A percentile compares a stretch with the other conserved stretches of the same genome.
phyloP scores from a whole-genome alignment of 2,329 filamentous ascomycete species.

The Microcyclosporella mali region DNA sequence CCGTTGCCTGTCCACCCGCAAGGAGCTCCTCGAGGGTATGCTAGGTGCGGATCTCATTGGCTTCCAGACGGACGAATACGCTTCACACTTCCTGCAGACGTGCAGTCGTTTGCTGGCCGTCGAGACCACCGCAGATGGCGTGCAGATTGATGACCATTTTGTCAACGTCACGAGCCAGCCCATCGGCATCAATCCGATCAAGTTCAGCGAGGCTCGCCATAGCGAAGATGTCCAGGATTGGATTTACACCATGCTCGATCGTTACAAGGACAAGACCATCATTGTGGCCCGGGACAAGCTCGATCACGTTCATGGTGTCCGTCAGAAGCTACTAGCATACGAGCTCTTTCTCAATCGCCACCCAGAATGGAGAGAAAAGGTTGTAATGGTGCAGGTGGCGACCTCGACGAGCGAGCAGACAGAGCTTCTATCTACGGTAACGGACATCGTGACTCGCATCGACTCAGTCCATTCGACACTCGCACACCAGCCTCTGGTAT shows the following conservation, averaged over 20 bases:
- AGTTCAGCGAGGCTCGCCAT: slow-evolving; percentile 51
- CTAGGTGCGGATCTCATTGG: slow-evolving; percentile 86
- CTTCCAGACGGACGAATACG: slow-evolving; percentile 91
- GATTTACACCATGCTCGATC: slow-evolving; percentile 72
- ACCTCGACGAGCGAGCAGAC: slow-evolving; percentile 83
- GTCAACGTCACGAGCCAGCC: slow-evolving; percentile 79
- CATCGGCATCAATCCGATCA: slow-evolving; percentile 84
- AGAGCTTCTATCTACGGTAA: slow-evolving; percentile 80
- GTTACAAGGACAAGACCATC: slow-evolving; percentile 80
- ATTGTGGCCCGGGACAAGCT: slow-evolving; percentile 94
- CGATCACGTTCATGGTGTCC: slow-evolving; percentile 83
- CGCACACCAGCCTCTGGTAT: slow-evolving; percentile 86
- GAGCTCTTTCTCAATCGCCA: slow-evolving; percentile 93
- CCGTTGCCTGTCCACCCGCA: slow-evolving; percentile 79
- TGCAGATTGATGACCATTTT: slow-evolving; percentile 88
- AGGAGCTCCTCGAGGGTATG: slow-evolving; percentile 83
- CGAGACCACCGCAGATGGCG: slow-evolving; percentile 78
- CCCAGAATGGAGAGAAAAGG: slow-evolving; percentile 78
- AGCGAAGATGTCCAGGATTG: slow-evolving; percentile 69
- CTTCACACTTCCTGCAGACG: slow-evolving; percentile 89
- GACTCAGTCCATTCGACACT: slow-evolving; percentile 88
- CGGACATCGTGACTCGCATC: slow-evolving; percentile 89
- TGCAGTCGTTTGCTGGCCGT: slow-evolving; percentile 87
- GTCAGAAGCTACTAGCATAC: slow-evolving; percentile 86
- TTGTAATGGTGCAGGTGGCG: slow-evolving; percentile 89